Conservation (phyloP, 108 stramenopile species). For the Schizochytrium sp. region DNA sequence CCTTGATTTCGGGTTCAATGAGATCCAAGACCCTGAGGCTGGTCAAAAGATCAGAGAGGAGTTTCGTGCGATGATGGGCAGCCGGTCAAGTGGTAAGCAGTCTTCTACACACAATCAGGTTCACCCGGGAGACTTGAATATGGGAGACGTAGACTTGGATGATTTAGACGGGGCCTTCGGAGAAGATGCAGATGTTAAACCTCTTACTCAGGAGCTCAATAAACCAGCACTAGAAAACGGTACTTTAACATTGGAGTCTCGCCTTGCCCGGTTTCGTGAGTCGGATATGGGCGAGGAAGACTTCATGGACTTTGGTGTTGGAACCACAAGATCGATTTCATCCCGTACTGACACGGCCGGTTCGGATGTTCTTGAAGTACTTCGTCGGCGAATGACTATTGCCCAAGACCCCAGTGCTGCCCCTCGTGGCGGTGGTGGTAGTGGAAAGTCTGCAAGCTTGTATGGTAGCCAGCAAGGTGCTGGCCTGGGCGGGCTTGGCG, state of each 20-base stretch:
- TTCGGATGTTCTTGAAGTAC: slow-evolving; percentile 18
- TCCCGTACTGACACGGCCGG: slow-evolving; percentile 7
- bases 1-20: slow-evolving; percentile 8
- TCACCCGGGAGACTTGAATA: not conserved
- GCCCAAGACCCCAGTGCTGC: not conserved
- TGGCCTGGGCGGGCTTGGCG: not conserved
- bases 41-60: slow-evolving; percentile 38
- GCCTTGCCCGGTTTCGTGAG: slow-evolving; percentile 52
- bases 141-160: slow-evolving; percentile 44
- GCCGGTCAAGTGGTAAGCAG: slow-evolving; percentile 1
- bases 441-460: not conserved
- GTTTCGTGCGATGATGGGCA: slow-evolving; percentile 55
- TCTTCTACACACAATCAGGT: not conserved
- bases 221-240: not conserved
- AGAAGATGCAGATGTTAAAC: slow-evolving; percentile 19
- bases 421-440: not conserved
- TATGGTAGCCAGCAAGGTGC: not conserved
- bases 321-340: not conserved
- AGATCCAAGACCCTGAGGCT: not conserved
- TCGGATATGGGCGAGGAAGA: slow-evolving; percentile 24
- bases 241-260: not conserved
- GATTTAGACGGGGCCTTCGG: slow-evolving; percentile 53
- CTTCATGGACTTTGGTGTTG: slow-evolving; percentile 43
- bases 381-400: not conserved
- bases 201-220: slow-evolving; percentile 15